These are phyloP conservation scores for Lachancea fermentati DNA, from an alignment of 805 yeast species.

Conservation along the genomic window DNA sequence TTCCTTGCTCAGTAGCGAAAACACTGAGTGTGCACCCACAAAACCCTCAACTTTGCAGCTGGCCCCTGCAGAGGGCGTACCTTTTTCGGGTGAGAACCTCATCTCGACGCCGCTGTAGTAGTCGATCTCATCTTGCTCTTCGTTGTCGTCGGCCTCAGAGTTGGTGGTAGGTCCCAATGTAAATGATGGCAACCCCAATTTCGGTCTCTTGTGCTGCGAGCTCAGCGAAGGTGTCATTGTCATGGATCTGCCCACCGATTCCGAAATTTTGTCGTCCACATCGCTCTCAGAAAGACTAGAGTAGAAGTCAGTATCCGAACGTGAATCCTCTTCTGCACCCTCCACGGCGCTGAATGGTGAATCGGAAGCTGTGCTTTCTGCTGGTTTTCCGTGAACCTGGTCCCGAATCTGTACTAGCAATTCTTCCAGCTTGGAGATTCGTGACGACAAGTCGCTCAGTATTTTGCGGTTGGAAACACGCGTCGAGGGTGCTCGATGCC, in stretches of 20 bases:
- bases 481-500: constrained; percentile 3
- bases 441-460: constrained; percentile 4
- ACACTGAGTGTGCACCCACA: constrained; percentile 5
- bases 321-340: not conserved
- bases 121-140: no score
- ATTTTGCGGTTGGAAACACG: constrained; percentile 6
- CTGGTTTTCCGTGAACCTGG: not conserved
- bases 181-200: no score
- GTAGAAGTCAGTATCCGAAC: not conserved
- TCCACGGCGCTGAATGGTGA: no score
- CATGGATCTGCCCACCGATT: no score
- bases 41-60: not conserved
- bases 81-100: no score
- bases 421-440: constrained; percentile 4
- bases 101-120: no score
- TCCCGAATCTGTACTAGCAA: not conserved
- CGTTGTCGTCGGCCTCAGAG: no score
- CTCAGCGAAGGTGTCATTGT: no score
- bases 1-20: constrained; percentile 4
- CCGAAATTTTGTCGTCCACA: no score
- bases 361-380: no score
- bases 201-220: no score
- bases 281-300: not conserved
- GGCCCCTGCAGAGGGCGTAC: not conserved
- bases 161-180: no score